Conservation (phyloP, 768 basidiomycete genomes). For the Nidula microcarpa region DNA sequence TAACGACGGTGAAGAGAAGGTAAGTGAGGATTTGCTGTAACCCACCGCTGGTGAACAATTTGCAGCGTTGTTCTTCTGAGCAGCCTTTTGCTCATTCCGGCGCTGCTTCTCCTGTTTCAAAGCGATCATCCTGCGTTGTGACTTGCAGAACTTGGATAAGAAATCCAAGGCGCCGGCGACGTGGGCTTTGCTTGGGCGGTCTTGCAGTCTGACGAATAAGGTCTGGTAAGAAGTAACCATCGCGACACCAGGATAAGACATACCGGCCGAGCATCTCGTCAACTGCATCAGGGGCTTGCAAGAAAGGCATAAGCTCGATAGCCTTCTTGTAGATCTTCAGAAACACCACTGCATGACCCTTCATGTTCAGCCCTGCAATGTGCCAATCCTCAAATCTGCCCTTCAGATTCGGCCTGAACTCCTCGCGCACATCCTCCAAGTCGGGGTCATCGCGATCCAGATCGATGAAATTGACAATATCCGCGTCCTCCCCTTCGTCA, state of each 20-base stretch:
- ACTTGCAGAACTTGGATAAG: too few relatives aligned
- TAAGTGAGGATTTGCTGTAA: too few relatives aligned
- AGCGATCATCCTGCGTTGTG: too few relatives aligned
- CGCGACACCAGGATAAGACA: conserved; percentile 8
- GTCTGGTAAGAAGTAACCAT: too few relatives aligned
- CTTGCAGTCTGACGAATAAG: too few relatives aligned
- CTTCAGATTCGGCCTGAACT: conserved; percentile 56
- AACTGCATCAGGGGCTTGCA: conserved; percentile 46
- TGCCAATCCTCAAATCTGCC: conserved; percentile 57
- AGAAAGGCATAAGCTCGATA: conserved; percentile 53
- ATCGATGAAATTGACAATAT: conserved; percentile 49
- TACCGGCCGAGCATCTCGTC: conserved; percentile 56
- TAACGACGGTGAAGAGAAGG: too few relatives aligned
- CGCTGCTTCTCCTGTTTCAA: too few relatives aligned
- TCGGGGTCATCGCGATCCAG: conserved; percentile 51
- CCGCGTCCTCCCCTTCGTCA: conserved; percentile 38
- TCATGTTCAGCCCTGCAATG: conserved; percentile 15
- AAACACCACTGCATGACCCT: conserved; percentile 33
- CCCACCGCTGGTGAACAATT: too few relatives aligned
- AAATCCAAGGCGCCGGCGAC: too few relatives aligned
- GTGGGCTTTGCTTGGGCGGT: too few relatives aligned
- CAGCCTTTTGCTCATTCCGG: too few relatives aligned
- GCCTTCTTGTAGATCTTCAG: conserved; percentile 40
- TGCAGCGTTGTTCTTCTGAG: too few relatives aligned
- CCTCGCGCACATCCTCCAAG: conserved; percentile 56